A percentile compares a stretch with the other conserved stretches of the same genome.
phyloP scores from a whole-genome alignment of 805 yeast genomes.

The Lipomyces orientalis region DNA sequence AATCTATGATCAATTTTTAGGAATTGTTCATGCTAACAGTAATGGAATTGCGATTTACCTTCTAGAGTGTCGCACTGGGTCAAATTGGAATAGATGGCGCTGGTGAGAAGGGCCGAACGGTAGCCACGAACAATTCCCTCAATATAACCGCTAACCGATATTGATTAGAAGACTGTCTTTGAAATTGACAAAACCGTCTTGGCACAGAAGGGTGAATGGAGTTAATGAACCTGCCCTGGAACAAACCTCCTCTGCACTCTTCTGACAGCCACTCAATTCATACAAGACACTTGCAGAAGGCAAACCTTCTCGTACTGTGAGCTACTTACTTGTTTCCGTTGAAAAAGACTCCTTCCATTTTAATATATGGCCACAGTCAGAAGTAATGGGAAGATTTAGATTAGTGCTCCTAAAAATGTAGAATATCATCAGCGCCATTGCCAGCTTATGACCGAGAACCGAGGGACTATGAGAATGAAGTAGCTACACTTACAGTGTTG shows the following conservation, averaged over 20 bases:
- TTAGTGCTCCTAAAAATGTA: background rate
- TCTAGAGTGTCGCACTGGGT: conserved; percentile 96
- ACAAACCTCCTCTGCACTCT: background rate
- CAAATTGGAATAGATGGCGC: conserved; percentile 84
- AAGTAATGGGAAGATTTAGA: background rate
- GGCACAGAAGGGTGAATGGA: background rate
- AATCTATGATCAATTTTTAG: conserved; percentile 53
- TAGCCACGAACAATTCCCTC: conserved; percentile 97
- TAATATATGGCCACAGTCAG: background rate
- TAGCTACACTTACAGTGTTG: background rate
- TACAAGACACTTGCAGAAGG: background rate
- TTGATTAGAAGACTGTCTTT: background rate
- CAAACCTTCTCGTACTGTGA: background rate
- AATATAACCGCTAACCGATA: conserved; percentile 69
- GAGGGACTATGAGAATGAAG: background rate
- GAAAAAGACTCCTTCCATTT: conserved; percentile 92
- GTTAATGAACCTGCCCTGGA: background rate
- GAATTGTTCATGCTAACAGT: background rate
- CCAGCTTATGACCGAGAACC: background rate
- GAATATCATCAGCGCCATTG: background rate
- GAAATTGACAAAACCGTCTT: background rate
- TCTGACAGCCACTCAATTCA: background rate
- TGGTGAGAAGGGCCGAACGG: conserved; percentile 77
- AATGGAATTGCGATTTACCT: conserved; percentile 34
- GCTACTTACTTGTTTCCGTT: conserved; percentile 67